A percentile compares a stretch with the other conserved stretches of the same genome.
Evolutionary conservation across 805 yeast species (phyloP).

Genomic region (Schizosaccharomyces octosporus): DNA sequence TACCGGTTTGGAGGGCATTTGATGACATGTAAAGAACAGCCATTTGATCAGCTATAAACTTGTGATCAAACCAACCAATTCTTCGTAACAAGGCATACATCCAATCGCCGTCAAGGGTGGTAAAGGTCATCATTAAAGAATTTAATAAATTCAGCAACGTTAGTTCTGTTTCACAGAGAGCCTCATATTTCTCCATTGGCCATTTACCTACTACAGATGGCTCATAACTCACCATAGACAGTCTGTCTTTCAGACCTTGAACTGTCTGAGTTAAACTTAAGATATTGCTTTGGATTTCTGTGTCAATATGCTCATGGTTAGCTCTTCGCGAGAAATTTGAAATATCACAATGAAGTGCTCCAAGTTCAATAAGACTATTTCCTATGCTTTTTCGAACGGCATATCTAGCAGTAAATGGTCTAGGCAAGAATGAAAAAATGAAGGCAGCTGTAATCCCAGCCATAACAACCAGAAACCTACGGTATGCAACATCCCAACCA

Average conservation of each 20-base stretch:
- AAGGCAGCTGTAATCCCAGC: conserved; percentile 13
- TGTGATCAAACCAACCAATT: conserved; percentile 13
- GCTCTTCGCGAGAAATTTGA: conserved; percentile 11
- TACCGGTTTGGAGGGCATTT: conserved; percentile 11
- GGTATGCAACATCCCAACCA: conserved; percentile 15
- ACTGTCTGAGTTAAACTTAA: neutral
- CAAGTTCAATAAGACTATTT: conserved; percentile 9
- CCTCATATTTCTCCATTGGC: conserved; percentile 13
- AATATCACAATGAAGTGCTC: conserved; percentile 12
- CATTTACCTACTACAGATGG: conserved; percentile 15
- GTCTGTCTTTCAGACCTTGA: neutral
- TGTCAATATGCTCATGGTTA: neutral
- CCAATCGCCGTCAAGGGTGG: conserved; percentile 7
- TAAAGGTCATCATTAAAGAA: conserved; percentile 11
- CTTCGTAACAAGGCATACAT: conserved; percentile 8
- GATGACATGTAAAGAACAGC: conserved; percentile 14
- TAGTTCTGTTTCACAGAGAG: conserved; percentile 9
- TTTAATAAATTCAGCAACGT: conserved; percentile 12
- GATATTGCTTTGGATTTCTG: neutral
- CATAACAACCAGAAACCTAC: conserved; percentile 14
- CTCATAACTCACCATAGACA: conserved; percentile 11
- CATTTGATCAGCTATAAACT: conserved; percentile 11
- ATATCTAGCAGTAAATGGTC: conserved; percentile 13
- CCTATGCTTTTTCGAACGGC: conserved; percentile 13
- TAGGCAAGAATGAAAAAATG: conserved; percentile 13